Conservation (phyloP, 805 yeast species). For the Starmera dryadoides region DNA sequence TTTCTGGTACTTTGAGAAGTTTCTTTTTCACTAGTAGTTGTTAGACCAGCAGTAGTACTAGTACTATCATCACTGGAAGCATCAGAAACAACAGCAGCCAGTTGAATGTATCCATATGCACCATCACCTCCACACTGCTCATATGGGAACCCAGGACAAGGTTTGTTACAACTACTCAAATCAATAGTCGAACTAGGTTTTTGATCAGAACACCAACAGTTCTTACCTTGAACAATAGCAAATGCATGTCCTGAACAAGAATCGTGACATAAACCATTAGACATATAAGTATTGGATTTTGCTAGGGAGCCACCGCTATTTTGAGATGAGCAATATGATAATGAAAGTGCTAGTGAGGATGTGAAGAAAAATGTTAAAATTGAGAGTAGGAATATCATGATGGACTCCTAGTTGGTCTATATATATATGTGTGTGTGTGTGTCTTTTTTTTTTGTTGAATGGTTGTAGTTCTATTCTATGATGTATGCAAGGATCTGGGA, state of each 20-base stretch:
- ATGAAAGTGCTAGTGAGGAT: not conserved
- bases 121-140: slow-evolving; percentile 35
- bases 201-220: slow-evolving; percentile 38
- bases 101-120: slow-evolving; percentile 32
- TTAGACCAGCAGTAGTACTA: slow-evolving; percentile 65
- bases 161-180: slow-evolving; percentile 21
- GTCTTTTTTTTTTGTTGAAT: too few species aligned
- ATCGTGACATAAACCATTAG: slow-evolving; percentile 36
- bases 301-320: slow-evolving; percentile 12
- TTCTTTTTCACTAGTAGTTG: too few species aligned
- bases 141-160: slow-evolving; percentile 33
- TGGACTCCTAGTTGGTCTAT: too few species aligned
- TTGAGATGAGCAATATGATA: slow-evolving; percentile 1
- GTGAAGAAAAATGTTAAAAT: not conserved
- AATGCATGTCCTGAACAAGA: slow-evolving; percentile 28
- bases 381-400: not conserved
- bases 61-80: slow-evolving; percentile 37
- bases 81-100: not conserved
- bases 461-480: too few species aligned
- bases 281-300: slow-evolving; percentile 18
- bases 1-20: too few species aligned
- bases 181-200: slow-evolving; percentile 26
- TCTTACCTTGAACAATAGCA: slow-evolving; percentile 29
- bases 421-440: too few species aligned
- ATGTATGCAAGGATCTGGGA: too few species aligned